phyloP scores from a whole-genome alignment of 768 basidiomycete species.

The Boletellus sp. region DNA sequence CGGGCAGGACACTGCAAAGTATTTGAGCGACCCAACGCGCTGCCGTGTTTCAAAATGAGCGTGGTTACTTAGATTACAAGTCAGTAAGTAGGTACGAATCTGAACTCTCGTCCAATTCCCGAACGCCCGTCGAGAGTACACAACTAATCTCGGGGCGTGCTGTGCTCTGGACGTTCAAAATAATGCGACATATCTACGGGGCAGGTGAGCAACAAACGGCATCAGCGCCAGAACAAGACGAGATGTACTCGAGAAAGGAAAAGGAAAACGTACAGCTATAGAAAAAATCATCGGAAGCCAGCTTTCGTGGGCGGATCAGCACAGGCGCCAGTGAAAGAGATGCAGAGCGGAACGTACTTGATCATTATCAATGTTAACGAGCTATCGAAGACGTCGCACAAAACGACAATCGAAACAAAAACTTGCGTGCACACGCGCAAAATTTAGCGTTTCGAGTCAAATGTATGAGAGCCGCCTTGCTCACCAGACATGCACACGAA shows the following conservation, averaged over 20 bases:
- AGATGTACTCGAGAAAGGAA: background rate
- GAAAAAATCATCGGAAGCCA: slow-evolving; percentile 19
- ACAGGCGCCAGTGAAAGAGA: background rate
- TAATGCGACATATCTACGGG: slow-evolving; percentile 12
- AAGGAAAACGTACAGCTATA: slow-evolving; percentile 13
- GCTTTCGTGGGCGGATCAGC: slow-evolving; percentile 5
- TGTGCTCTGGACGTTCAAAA: slow-evolving; percentile 17
- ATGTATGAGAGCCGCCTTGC: background rate
- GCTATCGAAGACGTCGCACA: slow-evolving; percentile 1
- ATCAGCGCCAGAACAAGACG: background rate
- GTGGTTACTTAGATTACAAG: background rate
- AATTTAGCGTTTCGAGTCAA: background rate
- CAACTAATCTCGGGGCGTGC: accelerated
- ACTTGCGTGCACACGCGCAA: background rate
- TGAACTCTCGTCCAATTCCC: slow-evolving; percentile 7
- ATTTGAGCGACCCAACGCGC: background rate
- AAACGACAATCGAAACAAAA: slow-evolving; percentile 9
- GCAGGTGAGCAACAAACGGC: background rate
- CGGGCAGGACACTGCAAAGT: too few species aligned
- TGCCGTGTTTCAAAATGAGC: background rate
- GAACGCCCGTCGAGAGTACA: slow-evolving; percentile 17
- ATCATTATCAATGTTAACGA: slow-evolving; percentile 7
- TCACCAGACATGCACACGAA: slow-evolving; percentile 17
- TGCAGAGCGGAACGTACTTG: slow-evolving; percentile 5
- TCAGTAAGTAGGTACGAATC: slow-evolving; percentile 16